Evolutionary conservation across 805 yeast genomes (phyloP).

Genomic region (Wickerhamiella alocasiicola): DNA sequence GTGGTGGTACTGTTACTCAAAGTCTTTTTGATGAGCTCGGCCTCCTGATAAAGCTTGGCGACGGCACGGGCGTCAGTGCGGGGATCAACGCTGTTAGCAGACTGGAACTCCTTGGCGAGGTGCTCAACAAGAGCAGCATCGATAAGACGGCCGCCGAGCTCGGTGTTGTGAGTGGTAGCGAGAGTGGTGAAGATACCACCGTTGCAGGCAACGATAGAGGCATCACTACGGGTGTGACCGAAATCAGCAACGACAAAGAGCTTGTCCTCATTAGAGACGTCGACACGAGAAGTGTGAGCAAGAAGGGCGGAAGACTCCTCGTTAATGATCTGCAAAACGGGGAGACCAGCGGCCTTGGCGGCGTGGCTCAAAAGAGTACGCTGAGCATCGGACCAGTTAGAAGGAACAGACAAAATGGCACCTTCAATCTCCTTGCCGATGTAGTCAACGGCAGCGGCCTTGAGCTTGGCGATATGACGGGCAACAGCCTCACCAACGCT

Average conservation of each 20-base stretch:
- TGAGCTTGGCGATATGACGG: conserved; percentile 74
- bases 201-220: conserved; percentile 83
- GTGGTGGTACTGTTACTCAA: conserved; percentile 79
- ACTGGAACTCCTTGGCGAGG: conserved; percentile 89
- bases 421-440: conserved; percentile 71
- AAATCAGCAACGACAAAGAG: conserved; percentile 87
- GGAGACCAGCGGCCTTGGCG: conserved; percentile 59
- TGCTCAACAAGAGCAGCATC: conserved; percentile 69
- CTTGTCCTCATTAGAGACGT: conserved; percentile 41
- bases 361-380: conserved; percentile 48
- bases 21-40: conserved; percentile 78
- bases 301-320: conserved; percentile 89
- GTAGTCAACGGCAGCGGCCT: conserved; percentile 84
- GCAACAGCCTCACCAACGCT: conserved; percentile 66
- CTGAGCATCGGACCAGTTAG: conserved; percentile 69
- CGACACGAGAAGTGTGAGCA: conserved; percentile 49
- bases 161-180: conserved; percentile 70
- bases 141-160: conserved; percentile 77
- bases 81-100: conserved; percentile 73
- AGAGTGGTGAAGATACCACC: conserved; percentile 87
- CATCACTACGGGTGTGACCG: conserved; percentile 93
- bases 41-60: conserved; percentile 77
- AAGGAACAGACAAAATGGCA: conserved; percentile 81
- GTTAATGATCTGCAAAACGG: conserved; percentile 73
- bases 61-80: conserved; percentile 67